Evolutionary conservation across 2,329 filamentous ascomycete species (phyloP).

Genomic region (Xylaria sp.): DNA sequence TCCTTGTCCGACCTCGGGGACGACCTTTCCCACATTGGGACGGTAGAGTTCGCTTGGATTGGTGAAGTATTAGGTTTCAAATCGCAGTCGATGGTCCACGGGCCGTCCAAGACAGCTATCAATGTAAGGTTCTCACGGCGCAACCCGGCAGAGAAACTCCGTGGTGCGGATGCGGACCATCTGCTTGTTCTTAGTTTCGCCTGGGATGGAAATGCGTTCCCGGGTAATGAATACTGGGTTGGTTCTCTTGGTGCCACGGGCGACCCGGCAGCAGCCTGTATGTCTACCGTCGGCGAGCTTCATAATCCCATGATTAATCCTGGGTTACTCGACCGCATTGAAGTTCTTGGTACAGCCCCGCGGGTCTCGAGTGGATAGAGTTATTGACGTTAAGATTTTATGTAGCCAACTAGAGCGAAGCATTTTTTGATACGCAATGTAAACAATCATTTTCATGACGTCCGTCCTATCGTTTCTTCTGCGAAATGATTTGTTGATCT

Average conservation of each 20-base stretch:
- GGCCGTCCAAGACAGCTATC: slow-evolving; percentile 25
- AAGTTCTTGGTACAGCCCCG: slow-evolving; percentile 29
- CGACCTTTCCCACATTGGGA: slow-evolving; percentile 37
- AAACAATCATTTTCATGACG: neutral
- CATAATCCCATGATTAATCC: slow-evolving; percentile 49
- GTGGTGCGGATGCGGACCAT: slow-evolving; percentile 30
- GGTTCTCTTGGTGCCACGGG: slow-evolving; percentile 41
- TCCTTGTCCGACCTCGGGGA: slow-evolving; percentile 31
- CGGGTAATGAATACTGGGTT: slow-evolving; percentile 50
- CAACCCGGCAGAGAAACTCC: slow-evolving; percentile 43
- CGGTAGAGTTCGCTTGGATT: slow-evolving; percentile 45
- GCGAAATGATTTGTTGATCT: neutral
- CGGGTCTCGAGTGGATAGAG: neutral
- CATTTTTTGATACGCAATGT: neutral
- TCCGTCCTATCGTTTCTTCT: neutral
- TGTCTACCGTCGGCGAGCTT: slow-evolving; percentile 49
- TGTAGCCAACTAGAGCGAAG: neutral
- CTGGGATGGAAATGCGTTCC: slow-evolving; percentile 49
- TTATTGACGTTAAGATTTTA: neutral
- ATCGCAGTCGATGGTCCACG: slow-evolving; percentile 16
- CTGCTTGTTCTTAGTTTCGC: slow-evolving; percentile 49
- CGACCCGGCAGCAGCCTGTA: slow-evolving; percentile 49
- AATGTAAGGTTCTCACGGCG: slow-evolving; percentile 41
- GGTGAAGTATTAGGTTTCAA: slow-evolving; percentile 10
- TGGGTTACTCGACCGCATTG: slow-evolving; percentile 40